A percentile compares a stretch with the other conserved stretches of the same genome.
Evolutionary conservation across 768 basidiomycete genomes (phyloP).

Genomic region (Pisolithus marmoratus): DNA sequence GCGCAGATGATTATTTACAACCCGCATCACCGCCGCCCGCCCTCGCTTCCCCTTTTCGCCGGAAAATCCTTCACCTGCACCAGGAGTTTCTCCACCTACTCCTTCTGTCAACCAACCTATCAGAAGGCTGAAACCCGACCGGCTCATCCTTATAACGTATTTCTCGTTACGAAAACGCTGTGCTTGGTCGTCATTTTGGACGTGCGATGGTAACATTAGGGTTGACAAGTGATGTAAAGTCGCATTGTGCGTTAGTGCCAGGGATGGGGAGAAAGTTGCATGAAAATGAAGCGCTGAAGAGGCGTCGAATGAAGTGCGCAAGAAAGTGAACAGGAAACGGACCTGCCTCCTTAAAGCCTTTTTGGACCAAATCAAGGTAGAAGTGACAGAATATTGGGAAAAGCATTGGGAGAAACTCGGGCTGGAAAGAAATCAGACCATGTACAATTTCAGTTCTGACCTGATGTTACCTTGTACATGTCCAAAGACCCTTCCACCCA

Average conservation of each 20-base stretch:
- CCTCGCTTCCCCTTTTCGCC: conserved; percentile 82
- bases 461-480: conserved; percentile 71
- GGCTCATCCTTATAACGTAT: conserved; percentile 84
- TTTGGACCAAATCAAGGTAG: conserved; percentile 89
- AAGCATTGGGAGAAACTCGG: conserved; percentile 88
- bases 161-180: conserved; percentile 86
- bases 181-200: conserved; percentile 75
- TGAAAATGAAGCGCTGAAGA: conserved; percentile 69
- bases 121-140: conserved; percentile 86
- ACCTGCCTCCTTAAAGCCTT: conserved; percentile 89
- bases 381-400: conserved; percentile 98
- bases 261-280: conserved; percentile 58
- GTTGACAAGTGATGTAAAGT: conserved; percentile 76
- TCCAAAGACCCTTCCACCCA: conserved; percentile 90
- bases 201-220: conserved; percentile 76
- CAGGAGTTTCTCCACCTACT: conserved; percentile 77
- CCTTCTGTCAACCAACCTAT: conserved; percentile 97
- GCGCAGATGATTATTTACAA: conserved; percentile 88
- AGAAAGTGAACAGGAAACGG: conserved; percentile 21
- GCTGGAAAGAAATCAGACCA: conserved; percentile 42
- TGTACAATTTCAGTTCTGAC: background rate
- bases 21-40: conserved; percentile 84
- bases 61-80: conserved; percentile 70
- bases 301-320: conserved; percentile 2
- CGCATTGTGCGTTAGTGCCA: conserved; percentile 58